Evolutionary conservation across 2,329 filamentous ascomycete genomes (phyloP).

Genomic region (Chaetomiaceae sp.): DNA sequence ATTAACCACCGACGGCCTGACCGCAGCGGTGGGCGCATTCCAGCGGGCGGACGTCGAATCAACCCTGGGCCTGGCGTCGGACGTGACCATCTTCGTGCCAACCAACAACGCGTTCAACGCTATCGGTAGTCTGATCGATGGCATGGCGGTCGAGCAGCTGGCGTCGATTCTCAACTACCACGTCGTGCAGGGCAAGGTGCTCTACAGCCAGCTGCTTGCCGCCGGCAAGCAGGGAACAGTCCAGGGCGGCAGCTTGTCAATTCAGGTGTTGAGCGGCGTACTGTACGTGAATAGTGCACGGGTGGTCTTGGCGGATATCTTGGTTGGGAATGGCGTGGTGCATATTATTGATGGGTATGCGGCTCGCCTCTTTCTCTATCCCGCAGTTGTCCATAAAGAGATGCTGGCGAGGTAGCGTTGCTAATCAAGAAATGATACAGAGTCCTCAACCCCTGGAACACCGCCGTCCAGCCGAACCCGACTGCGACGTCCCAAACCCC

Average conservation of each 20-base stretch:
- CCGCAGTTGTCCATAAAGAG: background rate
- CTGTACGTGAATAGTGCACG: conserved; percentile 46
- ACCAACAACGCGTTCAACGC: conserved; percentile 52
- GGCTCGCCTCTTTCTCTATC: background rate
- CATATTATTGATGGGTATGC: conserved; percentile 53
- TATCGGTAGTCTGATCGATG: conserved; percentile 46
- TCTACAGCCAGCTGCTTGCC: conserved; percentile 40
- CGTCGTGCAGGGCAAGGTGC: conserved; percentile 49
- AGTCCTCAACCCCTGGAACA: conserved; percentile 52
- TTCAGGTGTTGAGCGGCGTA: conserved; percentile 36
- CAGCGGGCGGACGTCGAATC: conserved; percentile 36
- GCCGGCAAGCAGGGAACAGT: conserved; percentile 31
- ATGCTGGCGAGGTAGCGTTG: too few species aligned
- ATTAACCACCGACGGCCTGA: conserved; percentile 37
- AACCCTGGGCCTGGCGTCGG: conserved; percentile 34
- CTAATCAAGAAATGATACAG: conserved; percentile 22
- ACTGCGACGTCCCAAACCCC: conserved; percentile 40
- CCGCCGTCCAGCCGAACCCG: conserved; percentile 37
- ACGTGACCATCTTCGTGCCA: conserved; percentile 61
- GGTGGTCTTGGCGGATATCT: conserved; percentile 42
- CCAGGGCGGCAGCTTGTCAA: conserved; percentile 42
- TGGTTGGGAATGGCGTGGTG: conserved; percentile 50
- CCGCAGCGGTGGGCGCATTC: conserved; percentile 42
- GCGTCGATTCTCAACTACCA: conserved; percentile 56
- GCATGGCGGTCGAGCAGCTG: conserved; percentile 42